These are phyloP conservation scores for Diaporthe sp. DNA, from an alignment of 2,329 filamentous ascomycete genomes.

Conservation along the genomic window DNA sequence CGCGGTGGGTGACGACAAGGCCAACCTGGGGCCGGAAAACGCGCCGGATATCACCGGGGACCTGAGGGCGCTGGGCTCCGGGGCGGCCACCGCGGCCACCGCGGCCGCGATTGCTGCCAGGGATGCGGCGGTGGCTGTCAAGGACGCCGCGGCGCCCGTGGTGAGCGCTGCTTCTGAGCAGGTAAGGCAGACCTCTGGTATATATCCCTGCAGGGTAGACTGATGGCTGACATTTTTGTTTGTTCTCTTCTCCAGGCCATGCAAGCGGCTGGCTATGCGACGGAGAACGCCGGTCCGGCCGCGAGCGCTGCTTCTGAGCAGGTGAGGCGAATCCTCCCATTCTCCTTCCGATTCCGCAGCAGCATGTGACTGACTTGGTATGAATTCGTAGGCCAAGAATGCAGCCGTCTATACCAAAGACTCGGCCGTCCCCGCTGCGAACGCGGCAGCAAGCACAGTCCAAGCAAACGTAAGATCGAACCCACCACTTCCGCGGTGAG, in stretches of 20 bases:
- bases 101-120: conserved; percentile 20
- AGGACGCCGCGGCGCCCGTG: conserved; percentile 28
- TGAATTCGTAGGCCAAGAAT: neutral
- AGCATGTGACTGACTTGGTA: neutral
- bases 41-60: neutral
- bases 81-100: conserved; percentile 12
- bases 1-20: neutral
- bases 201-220: no score
- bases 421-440: conserved; percentile 10
- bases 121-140: conserved; percentile 24
- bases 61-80: neutral
- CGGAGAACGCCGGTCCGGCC: conserved; percentile 3
- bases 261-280: conserved; percentile 15
- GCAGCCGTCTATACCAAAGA: conserved; percentile 26
- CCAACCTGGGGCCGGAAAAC: neutral
- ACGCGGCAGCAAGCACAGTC: conserved; percentile 4
- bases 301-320: conserved; percentile 16
- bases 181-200: neutral
- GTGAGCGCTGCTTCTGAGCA: conserved; percentile 28
- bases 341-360: accelerated
- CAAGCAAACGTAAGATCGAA: conserved; percentile 20
- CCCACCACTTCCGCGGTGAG: neutral
- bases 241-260: neutral
- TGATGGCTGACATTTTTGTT: neutral
- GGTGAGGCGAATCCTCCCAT: neutral